Percentiles rank a stretch among this genome's conserved stretches.
These are phyloP conservation scores for Euryodendron excelsum DNA, from an alignment of 148 eudicot genomes.

Conservation along the genomic window DNA sequence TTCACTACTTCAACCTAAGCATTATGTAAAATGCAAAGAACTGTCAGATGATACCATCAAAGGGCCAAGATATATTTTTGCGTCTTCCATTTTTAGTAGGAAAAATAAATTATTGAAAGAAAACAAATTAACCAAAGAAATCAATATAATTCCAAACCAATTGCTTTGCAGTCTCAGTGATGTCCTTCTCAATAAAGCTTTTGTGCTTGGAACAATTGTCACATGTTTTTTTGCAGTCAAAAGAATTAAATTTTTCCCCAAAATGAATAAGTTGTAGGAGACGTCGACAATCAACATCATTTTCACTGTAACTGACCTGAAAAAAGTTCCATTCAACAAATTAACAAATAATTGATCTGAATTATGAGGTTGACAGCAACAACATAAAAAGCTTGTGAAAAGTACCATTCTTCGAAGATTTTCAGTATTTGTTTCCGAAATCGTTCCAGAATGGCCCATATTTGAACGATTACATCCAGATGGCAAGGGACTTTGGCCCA, in stretches of 20 bases:
- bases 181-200: constrained; percentile 77
- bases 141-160: constrained; percentile 47
- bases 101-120: constrained; percentile 1
- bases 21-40: constrained; percentile 9
- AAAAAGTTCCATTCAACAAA: neutral
- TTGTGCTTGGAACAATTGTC: constrained; percentile 76
- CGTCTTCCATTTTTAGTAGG: neutral
- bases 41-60: neutral
- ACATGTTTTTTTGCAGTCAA: constrained; percentile 70
- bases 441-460: constrained; percentile 59
- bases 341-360: neutral
- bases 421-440: constrained; percentile 75
- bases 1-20: constrained; percentile 83
- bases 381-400: neutral
- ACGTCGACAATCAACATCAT: constrained; percentile 94
- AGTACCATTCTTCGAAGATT: constrained; percentile 82
- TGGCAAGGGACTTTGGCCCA: constrained; percentile 62
- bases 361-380: neutral
- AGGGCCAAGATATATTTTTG: neutral
- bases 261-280: constrained; percentile 89
- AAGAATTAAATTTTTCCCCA: constrained; percentile 81
- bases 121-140: constrained; percentile 4
- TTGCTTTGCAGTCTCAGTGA: constrained; percentile 78
- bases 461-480: constrained; percentile 43
- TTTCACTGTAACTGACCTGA: constrained; percentile 92